Evolutionary conservation across 1,139 yeast genomes (phyloP).

Genomic region (Zygosaccharomyces pseudobailii): DNA sequence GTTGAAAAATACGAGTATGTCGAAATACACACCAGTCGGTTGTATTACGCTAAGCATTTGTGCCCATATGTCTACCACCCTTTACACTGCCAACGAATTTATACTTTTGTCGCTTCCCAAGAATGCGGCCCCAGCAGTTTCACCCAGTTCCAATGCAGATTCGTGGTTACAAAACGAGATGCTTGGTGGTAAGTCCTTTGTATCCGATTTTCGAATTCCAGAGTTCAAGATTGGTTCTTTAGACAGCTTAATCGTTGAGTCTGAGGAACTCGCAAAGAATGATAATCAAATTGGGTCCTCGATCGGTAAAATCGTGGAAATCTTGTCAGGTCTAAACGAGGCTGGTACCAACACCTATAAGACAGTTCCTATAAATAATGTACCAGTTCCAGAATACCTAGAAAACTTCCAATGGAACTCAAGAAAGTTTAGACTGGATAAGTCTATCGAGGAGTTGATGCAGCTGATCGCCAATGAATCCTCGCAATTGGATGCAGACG

Average conservation of each 20-base stretch:
- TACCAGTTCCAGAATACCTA: slow-evolving; percentile 52
- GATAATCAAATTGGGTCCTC: slow-evolving; percentile 71
- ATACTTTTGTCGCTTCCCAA: slow-evolving; percentile 45
- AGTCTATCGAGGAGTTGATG: slow-evolving; percentile 72
- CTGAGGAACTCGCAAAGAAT: slow-evolving; percentile 79
- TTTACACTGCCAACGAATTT: slow-evolving; percentile 33
- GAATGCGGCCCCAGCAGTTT: slow-evolving; percentile 45
- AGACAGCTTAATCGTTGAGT: slow-evolving; percentile 83
- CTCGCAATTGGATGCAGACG: slow-evolving; percentile 74
- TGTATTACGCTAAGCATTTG: neutral
- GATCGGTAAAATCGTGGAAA: slow-evolving; percentile 70
- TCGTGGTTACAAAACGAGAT: slow-evolving; percentile 37
- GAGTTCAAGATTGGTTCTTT: slow-evolving; percentile 90
- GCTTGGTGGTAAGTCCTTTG: slow-evolving; percentile 35
- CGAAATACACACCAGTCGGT: neutral
- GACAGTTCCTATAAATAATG: slow-evolving; percentile 45
- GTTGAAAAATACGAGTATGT: neutral
- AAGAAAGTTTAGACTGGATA: slow-evolving; percentile 79
- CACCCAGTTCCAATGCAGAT: slow-evolving; percentile 38
- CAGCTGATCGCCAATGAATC: slow-evolving; percentile 71
- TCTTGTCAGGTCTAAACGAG: slow-evolving; percentile 50
- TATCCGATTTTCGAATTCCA: slow-evolving; percentile 57
- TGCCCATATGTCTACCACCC: slow-evolving; percentile 20
- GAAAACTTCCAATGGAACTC: slow-evolving; percentile 83
- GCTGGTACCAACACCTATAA: slow-evolving; percentile 44